Conservation (phyloP, 2,329 filamentous ascomycete genomes). For the Metarhizium anisopliae region DNA sequence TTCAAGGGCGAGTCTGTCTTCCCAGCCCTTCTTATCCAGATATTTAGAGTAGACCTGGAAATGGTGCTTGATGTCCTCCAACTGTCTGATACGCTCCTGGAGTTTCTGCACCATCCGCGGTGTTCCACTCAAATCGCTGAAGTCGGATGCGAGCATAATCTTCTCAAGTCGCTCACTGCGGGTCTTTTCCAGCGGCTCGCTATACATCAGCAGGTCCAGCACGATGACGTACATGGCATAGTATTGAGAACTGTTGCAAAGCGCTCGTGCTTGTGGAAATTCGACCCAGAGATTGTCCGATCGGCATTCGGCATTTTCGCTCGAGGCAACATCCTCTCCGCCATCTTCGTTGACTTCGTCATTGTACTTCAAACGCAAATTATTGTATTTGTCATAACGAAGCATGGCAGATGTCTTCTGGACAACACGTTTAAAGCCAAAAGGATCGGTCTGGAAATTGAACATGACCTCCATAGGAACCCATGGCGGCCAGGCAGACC, state of each 20-base stretch:
- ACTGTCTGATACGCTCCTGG: slow-evolving; percentile 84
- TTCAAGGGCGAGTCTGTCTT: slow-evolving; percentile 81
- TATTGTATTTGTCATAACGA: slow-evolving; percentile 97
- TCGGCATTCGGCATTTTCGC: slow-evolving; percentile 59
- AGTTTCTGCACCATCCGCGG: slow-evolving; percentile 87
- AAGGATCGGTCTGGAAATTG: slow-evolving; percentile 85
- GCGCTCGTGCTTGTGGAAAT: slow-evolving; percentile 86
- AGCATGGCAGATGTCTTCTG: slow-evolving; percentile 93
- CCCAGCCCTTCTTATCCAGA: slow-evolving; percentile 83
- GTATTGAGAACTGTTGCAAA: slow-evolving; percentile 96
- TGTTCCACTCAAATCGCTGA: slow-evolving; percentile 88
- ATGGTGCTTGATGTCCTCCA: slow-evolving; percentile 92
- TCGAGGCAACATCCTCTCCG: slow-evolving; percentile 34
- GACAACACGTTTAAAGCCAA: slow-evolving; percentile 96
- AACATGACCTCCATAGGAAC: slow-evolving; percentile 98
- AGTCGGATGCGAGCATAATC: slow-evolving; percentile 98
- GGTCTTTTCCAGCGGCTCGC: slow-evolving; percentile 94
- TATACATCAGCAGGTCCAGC: slow-evolving; percentile 90
- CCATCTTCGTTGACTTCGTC: slow-evolving; percentile 74
- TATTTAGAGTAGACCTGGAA: slow-evolving; percentile 89
- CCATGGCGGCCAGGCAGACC: slow-evolving; percentile 94
- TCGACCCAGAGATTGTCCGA: slow-evolving; percentile 97
- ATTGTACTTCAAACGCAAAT: slow-evolving; percentile 90
- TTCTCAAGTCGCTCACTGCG: slow-evolving; percentile 90
- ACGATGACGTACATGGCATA: slow-evolving; percentile 98